Evolutionary conservation across 2,329 filamentous ascomycete species (phyloP), one percentile per base, ranked within the genome.

Genomic region (Diaporthe citriasiana): DNA sequence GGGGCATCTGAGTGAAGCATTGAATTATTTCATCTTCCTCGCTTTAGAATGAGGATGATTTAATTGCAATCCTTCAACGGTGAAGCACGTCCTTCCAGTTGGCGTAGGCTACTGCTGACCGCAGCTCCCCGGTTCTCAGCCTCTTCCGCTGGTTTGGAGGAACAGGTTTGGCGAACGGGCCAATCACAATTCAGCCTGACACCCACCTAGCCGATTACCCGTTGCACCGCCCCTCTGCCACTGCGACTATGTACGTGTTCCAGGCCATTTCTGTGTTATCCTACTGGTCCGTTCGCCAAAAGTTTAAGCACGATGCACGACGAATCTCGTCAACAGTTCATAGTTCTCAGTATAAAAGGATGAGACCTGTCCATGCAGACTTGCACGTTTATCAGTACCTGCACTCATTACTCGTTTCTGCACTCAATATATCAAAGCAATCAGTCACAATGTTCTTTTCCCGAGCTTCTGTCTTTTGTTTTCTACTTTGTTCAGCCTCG

Each of bases 211-310:
- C 19, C 45, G 63, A 30, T 12, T 7, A 27, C 45, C 15, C 15
- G 2, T 38, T 51, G 33, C 63, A 66, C 33, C 35, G 63, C 45
- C 63, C 27, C 45, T 3, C 15, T 66, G 4, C 19, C 12, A 4
- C n/a, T 25, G 30, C 30, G 27, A 22, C 45, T 40, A 9, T 30
- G 59, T 45, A 27, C 13, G 38, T n/a, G 25, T 42, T 7, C 25
- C 25, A 27, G 8, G n/a, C 25, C 25, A 22, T 8, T 51, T 51
- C 13, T n/a, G 45, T 38, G 45, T 38, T 66, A 53, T 66, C 30
- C 42, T 51, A 66, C 33, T 66, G 63, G 63, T 38, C 45, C 45
- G 45, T 15, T 66, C 63, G 63, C 63, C 63, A 66, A 66, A 66
- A 40, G 15, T 25, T 53, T 30, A 19, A 17, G 22, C 19, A 8